phyloP scores from a whole-genome alignment of 768 basidiomycete genomes.

The Amanita exitialis region DNA sequence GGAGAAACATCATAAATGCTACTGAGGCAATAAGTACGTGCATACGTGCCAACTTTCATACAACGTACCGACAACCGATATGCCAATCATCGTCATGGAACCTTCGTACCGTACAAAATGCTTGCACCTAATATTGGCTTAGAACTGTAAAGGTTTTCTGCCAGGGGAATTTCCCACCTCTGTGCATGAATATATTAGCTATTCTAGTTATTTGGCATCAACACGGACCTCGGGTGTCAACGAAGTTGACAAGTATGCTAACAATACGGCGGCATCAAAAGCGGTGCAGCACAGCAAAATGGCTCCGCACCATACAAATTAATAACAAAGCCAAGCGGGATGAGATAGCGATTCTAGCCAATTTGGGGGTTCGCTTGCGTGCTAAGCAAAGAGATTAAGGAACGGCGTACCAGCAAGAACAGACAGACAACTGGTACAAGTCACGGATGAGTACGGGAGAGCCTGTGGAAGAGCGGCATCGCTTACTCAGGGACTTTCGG shows the following conservation, averaged over 20 bases:
- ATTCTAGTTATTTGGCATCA: background rate
- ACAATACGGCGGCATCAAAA: background rate
- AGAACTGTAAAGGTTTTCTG: background rate
- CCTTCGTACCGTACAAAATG: slow-evolving; percentile 44
- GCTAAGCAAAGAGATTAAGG: background rate
- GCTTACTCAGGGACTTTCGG: slow-evolving; percentile 34
- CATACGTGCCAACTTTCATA: background rate
- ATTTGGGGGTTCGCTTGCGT: background rate
- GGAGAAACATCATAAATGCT: slow-evolving; percentile 49
- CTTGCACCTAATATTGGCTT: slow-evolving; percentile 22
- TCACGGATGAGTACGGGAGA: background rate
- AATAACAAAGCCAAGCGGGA: slow-evolving; percentile 51
- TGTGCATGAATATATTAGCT: background rate
- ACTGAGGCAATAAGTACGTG: background rate
- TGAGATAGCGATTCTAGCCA: slow-evolving; percentile 51
- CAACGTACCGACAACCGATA: slow-evolving; percentile 30
- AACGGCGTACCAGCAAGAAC: slow-evolving; percentile 28
- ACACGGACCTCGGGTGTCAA: slow-evolving; percentile 27
- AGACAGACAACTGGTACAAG: slow-evolving; percentile 26
- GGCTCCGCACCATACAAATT: slow-evolving; percentile 33
- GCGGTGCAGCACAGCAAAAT: background rate
- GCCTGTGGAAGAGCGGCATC: background rate
- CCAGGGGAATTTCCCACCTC: background rate
- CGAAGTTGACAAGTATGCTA: slow-evolving; percentile 31
- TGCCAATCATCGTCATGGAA: slow-evolving; percentile 40